Evolutionary conservation across 2,329 filamentous ascomycete genomes (phyloP).

Genomic region (Neofusicoccum umdonicola): DNA sequence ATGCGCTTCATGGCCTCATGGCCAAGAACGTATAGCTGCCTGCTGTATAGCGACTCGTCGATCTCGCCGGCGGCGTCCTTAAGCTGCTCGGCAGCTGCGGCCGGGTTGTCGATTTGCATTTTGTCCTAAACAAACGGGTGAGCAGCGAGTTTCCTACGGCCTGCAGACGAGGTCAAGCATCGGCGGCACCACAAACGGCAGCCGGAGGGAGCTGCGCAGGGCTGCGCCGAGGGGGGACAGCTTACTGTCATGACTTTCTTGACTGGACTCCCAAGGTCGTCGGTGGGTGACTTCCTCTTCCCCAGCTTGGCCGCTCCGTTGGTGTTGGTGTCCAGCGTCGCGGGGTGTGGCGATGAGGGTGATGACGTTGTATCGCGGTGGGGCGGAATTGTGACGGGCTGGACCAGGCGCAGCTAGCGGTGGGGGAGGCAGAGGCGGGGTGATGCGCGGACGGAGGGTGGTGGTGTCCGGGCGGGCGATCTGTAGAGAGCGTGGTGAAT

Average conservation of each 20-base stretch:
- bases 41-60: slow-evolving; percentile 66
- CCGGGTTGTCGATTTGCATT: slow-evolving; percentile 62
- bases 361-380: slow-evolving; percentile 18
- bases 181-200: background rate
- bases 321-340: slow-evolving; percentile 14
- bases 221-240: slow-evolving; percentile 8
- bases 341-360: slow-evolving; percentile 13
- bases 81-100: slow-evolving; percentile 58
- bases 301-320: slow-evolving; percentile 36
- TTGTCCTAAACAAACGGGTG: slow-evolving; percentile 44
- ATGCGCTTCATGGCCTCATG: slow-evolving; percentile 96
- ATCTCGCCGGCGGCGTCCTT: slow-evolving; percentile 61
- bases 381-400: slow-evolving; percentile 15
- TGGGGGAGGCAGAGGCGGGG: background rate
- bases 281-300: slow-evolving; percentile 39
- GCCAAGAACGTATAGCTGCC: slow-evolving; percentile 69
- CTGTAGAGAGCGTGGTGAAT: slow-evolving; percentile 11
- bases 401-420: background rate
- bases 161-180: background rate
- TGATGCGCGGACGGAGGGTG: background rate
- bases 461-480: background rate
- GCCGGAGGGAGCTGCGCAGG: background rate
- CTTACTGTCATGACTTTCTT: slow-evolving; percentile 44
- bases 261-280: slow-evolving; percentile 38
- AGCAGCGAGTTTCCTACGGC: background rate